These are phyloP conservation scores for Apiotrichum mycotoxinovorans DNA, from an alignment of 1,284 basidiomycete genomes.

Conservation along the genomic window DNA sequence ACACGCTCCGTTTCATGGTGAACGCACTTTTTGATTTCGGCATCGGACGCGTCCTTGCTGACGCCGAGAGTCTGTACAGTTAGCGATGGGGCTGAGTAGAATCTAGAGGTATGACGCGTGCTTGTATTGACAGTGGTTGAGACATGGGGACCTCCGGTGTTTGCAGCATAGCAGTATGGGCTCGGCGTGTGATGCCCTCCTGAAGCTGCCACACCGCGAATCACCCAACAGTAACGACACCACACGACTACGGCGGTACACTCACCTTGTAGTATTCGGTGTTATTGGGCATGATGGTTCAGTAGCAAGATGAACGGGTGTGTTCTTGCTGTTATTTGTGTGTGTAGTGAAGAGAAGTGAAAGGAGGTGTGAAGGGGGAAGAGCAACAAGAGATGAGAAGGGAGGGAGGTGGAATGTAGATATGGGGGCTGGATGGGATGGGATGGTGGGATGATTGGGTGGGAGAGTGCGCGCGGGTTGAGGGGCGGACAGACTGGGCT, in stretches of 20 bases:
- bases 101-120: background rate
- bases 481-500: no score
- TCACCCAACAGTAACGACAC: background rate
- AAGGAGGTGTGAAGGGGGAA: background rate
- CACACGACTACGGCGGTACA: background rate
- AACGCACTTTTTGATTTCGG: slow-evolving; percentile 66
- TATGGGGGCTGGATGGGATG: background rate
- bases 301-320: no score
- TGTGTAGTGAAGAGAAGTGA: background rate
- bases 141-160: no score
- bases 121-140: background rate
- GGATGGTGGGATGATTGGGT: background rate
- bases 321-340: background rate
- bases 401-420: background rate
- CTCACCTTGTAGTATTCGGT: slow-evolving; percentile 46
- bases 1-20: no score
- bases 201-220: background rate
- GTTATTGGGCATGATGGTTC: slow-evolving; percentile 40
- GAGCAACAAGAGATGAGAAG: background rate
- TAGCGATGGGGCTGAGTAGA: slow-evolving; percentile 1
- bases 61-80: slow-evolving; percentile 59
- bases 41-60: slow-evolving; percentile 67
- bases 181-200: no score
- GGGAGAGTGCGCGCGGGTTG: no score
- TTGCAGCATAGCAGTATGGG: no score